A percentile compares a stretch with the other conserved stretches of the same genome.
phyloP scores from a whole-genome alignment of 2,329 filamentous ascomycete genomes.

The Fusarium sp. region DNA sequence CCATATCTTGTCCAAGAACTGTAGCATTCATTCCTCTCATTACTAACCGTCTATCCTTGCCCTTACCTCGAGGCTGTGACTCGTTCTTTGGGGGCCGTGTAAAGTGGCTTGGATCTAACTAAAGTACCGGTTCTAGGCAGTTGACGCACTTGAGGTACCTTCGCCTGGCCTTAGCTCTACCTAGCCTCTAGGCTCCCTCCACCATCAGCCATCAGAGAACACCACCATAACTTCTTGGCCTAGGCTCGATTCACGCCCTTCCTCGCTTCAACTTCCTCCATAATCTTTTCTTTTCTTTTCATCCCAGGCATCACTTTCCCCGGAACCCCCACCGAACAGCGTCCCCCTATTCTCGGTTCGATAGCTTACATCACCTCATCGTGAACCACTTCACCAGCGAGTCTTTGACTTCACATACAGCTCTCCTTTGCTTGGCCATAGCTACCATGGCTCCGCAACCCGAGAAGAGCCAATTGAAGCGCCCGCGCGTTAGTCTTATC shows the following conservation, averaged over 20 bases:
- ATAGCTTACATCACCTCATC: conserved; percentile 20
- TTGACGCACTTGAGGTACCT: conserved; percentile 39
- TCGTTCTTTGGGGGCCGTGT: conserved; percentile 27
- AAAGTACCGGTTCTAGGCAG: conserved; percentile 40
- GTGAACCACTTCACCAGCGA: conserved; percentile 31
- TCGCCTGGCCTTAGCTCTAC: conserved; percentile 28
- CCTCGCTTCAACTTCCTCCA: conserved; percentile 32
- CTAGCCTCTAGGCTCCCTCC: conserved; percentile 34
- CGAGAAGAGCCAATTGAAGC: conserved; percentile 90
- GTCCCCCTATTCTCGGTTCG: conserved; percentile 9
- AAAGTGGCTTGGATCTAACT: conserved; percentile 40
- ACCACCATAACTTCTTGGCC: conserved; percentile 45
- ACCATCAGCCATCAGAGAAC: conserved; percentile 44
- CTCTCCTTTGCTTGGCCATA: conserved; percentile 39
- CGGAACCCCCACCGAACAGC: conserved; percentile 28
- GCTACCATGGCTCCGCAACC: conserved; percentile 69
- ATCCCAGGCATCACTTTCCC: conserved; percentile 45
- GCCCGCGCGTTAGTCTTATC: conserved; percentile 75
- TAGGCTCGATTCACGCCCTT: conserved; percentile 47
- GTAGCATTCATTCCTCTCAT: neutral
- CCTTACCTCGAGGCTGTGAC: conserved; percentile 24
- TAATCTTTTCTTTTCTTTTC: conserved; percentile 27
- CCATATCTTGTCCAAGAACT: neutral
- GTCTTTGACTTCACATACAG: conserved; percentile 38
- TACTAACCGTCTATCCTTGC: neutral